A percentile compares a stretch with the other conserved stretches of the same genome.
Conservation (phyloP, 192 early-diverging fungal genomes). For the Coemansia sp. region DNA sequence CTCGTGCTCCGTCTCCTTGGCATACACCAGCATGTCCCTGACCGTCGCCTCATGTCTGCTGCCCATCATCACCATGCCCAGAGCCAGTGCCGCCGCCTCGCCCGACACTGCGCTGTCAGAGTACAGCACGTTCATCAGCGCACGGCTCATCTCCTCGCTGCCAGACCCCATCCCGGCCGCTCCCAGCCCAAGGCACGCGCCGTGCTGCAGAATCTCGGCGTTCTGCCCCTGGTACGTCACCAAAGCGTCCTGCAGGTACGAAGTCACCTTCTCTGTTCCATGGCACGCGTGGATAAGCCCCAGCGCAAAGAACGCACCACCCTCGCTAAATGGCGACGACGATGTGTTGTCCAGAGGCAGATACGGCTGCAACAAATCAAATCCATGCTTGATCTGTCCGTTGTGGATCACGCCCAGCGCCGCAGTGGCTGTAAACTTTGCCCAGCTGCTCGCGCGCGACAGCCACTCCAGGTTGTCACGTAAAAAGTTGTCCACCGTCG, state of each 20-base stretch:
- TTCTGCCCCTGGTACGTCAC: slow-evolving; percentile 62
- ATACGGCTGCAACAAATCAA: slow-evolving; percentile 85
- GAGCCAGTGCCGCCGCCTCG: slow-evolving; percentile 93
- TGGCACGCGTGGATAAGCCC: slow-evolving; percentile 98
- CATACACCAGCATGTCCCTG: slow-evolving; percentile 96
- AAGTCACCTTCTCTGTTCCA: slow-evolving; percentile 70
- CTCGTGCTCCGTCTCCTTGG: slow-evolving; percentile 98
- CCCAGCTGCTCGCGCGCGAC: slow-evolving; percentile 95
- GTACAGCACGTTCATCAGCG: slow-evolving; percentile 84
- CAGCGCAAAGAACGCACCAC: slow-evolving; percentile 95
- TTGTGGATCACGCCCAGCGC: slow-evolving; percentile 97
- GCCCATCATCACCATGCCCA: slow-evolving; percentile 98
- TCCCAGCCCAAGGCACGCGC: slow-evolving; percentile 92
- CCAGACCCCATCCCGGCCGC: slow-evolving; percentile 96
- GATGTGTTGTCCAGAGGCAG: slow-evolving; percentile 89
- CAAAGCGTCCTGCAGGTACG: slow-evolving; percentile 80
- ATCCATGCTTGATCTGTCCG: slow-evolving; percentile 87
- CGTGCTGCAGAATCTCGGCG: slow-evolving; percentile 92
- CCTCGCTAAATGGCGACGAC: slow-evolving; percentile 89
- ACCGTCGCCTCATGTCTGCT: slow-evolving; percentile 76
- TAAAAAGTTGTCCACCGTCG: slow-evolving; percentile 96
- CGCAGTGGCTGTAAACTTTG: slow-evolving; percentile 98
- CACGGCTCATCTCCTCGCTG: slow-evolving; percentile 82
- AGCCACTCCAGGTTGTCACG: slow-evolving; percentile 98
- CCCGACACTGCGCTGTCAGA: slow-evolving; percentile 96